phyloP scores from a whole-genome alignment of 1,284 basidiomycete species.

The Ceratobasidium sp. region DNA sequence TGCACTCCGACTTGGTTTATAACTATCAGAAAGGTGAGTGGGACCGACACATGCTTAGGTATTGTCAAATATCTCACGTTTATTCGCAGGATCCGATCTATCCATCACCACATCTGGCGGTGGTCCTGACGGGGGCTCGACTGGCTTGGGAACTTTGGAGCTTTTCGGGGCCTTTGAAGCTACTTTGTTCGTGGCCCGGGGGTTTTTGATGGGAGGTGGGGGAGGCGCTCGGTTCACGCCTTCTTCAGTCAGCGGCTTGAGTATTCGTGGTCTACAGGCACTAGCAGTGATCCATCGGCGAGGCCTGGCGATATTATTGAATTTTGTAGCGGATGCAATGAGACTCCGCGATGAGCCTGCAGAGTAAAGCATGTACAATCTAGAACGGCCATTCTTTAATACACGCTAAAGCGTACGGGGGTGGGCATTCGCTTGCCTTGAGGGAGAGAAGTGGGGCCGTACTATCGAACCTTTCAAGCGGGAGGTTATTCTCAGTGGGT shows the following conservation, averaged over 20 bases:
- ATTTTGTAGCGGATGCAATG: neutral
- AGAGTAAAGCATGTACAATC: slow-evolving; percentile 17
- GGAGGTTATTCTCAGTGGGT: neutral
- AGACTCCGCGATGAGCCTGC: neutral
- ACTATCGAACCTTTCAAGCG: neutral
- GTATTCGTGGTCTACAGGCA: neutral
- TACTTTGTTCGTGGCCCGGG: neutral
- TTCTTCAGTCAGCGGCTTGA: neutral
- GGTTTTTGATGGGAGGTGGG: neutral
- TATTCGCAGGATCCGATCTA: neutral
- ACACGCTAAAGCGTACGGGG: no score
- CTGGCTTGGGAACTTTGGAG: neutral
- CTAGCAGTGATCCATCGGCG: neutral
- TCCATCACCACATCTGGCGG: neutral
- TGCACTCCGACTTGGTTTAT: slow-evolving; percentile 87
- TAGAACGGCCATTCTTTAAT: neutral
- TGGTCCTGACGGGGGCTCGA: neutral
- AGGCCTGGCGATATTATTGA: neutral
- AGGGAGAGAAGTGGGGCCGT: neutral
- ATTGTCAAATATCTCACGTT: slow-evolving; percentile 8
- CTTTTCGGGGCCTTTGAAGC: neutral
- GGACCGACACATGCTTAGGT: neutral
- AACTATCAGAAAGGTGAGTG: slow-evolving; percentile 59
- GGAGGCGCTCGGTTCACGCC: neutral
- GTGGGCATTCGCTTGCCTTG: neutral